A percentile compares a stretch with the other conserved stretches of the same genome.
Evolutionary conservation across 257 asterid species (phyloP).

Genomic region (Solanum verrucosum): DNA sequence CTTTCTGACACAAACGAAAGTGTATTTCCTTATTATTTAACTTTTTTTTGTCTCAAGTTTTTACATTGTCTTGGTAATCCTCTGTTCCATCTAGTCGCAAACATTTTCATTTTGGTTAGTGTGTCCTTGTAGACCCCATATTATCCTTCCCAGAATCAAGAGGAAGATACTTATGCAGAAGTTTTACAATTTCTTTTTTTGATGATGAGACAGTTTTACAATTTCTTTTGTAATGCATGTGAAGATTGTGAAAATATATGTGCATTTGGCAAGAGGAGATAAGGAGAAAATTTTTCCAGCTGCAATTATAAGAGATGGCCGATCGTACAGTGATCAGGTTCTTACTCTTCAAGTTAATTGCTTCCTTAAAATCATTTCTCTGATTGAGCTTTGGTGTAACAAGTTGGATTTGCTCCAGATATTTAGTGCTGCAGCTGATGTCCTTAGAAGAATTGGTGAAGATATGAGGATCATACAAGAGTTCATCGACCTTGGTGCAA

Average conservation of each 20-base stretch:
- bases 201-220: neutral
- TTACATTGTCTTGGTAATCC: neutral
- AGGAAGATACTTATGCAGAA: neutral
- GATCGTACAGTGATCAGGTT: conserved; percentile 93
- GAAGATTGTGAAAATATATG: conserved; percentile 62
- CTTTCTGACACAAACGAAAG: neutral
- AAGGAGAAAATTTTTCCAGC: conserved; percentile 56
- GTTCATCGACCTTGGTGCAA: conserved; percentile 71
- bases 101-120: neutral
- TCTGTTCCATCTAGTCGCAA: neutral
- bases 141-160: neutral
- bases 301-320: conserved; percentile 87
- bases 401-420: conserved; percentile 33
- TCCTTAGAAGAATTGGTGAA: conserved; percentile 73
- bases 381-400: neutral
- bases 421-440: conserved; percentile 79
- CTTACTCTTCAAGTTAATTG: neutral
- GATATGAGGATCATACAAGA: conserved; percentile 62
- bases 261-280: conserved; percentile 86
- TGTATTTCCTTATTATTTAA: neutral
- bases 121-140: neutral
- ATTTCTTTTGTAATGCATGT: neutral
- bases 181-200: neutral
- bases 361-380: neutral
- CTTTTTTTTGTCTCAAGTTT: neutral